Evolutionary conservation across 2,329 filamentous ascomycete species (phyloP).

Genomic region (Fusarium veterinarium): DNA sequence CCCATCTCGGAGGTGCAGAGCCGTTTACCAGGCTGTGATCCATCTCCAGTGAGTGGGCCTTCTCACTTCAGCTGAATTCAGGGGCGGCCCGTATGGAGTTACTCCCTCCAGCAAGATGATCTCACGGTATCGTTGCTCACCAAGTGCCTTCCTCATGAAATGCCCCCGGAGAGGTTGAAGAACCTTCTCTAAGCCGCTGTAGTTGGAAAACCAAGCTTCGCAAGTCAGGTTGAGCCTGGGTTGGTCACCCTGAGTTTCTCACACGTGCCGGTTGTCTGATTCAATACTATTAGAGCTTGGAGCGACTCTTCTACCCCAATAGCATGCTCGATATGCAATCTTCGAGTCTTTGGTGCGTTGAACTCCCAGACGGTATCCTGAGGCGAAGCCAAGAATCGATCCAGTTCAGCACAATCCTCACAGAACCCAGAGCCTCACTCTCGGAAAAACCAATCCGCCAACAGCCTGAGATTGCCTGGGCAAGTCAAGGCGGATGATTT

Average conservation of each 20-base stretch:
- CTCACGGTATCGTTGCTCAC: constrained; percentile 7
- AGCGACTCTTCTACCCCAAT: not conserved
- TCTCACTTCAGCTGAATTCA: not conserved
- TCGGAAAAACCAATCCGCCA: not conserved
- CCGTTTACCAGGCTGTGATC: not conserved
- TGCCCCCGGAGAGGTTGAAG: not conserved
- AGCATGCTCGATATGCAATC: constrained; percentile 4
- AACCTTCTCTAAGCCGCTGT: not conserved
- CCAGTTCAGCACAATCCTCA: constrained; percentile 4
- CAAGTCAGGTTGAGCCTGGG: not conserved
- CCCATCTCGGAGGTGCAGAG: not conserved
- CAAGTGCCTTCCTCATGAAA: constrained; percentile 5
- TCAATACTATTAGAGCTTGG: not conserved
- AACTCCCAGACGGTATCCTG: not conserved
- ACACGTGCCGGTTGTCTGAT: not conserved
- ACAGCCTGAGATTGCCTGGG: not conserved
- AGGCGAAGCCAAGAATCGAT: constrained; percentile 4
- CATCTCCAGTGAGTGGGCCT: not conserved
- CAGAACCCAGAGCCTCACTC: constrained; percentile 14
- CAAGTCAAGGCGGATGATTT: not conserved
- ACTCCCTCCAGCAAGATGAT: constrained; percentile 9
- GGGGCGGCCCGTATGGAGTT: not conserved
- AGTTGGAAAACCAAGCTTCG: not conserved
- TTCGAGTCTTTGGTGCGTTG: not conserved
- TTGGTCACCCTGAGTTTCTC: constrained; percentile 2